A percentile compares a stretch with the other conserved stretches of the same genome.
Evolutionary conservation across 306 rosid species (phyloP).

Genomic region (Echinosophora koreensis): DNA sequence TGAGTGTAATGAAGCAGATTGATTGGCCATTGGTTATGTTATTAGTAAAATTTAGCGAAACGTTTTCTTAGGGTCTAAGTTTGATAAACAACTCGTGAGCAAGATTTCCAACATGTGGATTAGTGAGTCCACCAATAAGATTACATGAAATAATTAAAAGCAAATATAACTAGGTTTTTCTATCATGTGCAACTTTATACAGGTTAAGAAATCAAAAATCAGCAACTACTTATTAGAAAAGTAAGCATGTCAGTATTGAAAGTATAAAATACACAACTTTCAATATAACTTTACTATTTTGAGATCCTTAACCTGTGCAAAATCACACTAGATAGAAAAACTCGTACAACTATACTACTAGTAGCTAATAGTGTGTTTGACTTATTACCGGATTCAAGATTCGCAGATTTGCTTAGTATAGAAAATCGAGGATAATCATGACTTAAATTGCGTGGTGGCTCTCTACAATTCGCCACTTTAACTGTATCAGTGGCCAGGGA

Average conservation of each 20-base stretch:
- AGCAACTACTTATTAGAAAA: too few species aligned
- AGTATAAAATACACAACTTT: too few species aligned
- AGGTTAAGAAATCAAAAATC: too few species aligned
- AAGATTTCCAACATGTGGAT: constrained; percentile 37
- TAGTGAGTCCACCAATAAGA: constrained; percentile 44
- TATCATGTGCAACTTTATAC: too few species aligned
- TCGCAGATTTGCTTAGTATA: constrained; percentile 9
- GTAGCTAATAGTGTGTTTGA: too few species aligned
- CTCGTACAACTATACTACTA: too few species aligned
- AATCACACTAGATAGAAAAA: too few species aligned
- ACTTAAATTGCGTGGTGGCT: constrained; percentile 31
- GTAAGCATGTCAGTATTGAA: too few species aligned
- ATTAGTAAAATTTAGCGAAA: constrained; percentile 8
- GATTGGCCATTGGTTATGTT: constrained; percentile 46
- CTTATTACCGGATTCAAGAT: constrained; percentile 17
- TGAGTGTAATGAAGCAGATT: constrained; percentile 37
- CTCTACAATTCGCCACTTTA: neutral
- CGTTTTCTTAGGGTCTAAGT: constrained; percentile 66
- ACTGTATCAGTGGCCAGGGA: neutral
- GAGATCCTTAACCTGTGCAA: too few species aligned
- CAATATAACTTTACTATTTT: too few species aligned
- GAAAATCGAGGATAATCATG: constrained; percentile 30
- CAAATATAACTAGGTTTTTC: too few species aligned
- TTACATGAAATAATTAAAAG: constrained; percentile 23
- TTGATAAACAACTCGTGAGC: constrained; percentile 68